Percentiles rank a stretch among this genome's conserved stretches.
Evolutionary conservation across 768 basidiomycete species (phyloP).

Genomic region (Heimioporus sp.): DNA sequence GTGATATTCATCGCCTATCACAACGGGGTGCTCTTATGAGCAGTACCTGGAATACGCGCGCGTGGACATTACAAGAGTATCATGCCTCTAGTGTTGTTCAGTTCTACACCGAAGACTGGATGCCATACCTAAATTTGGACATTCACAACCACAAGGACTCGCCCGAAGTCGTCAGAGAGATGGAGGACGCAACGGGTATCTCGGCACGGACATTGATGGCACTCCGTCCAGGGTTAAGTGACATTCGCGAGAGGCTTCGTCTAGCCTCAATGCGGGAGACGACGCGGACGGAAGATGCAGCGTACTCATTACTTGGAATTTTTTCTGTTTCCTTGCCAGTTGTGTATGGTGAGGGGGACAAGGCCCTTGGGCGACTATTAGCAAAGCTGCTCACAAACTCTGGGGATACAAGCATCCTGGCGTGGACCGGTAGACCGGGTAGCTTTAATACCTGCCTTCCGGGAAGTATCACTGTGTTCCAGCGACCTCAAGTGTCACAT

Average conservation of each 20-base stretch:
- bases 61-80: constrained; percentile 12
- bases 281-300: constrained; percentile 7
- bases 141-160: constrained; percentile 8
- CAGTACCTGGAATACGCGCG: constrained; percentile 3
- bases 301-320: constrained; percentile 7
- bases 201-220: not conserved
- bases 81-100: constrained; percentile 7
- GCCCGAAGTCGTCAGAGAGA: constrained; percentile 1
- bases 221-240: constrained; percentile 1
- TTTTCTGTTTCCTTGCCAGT: constrained; percentile 6
- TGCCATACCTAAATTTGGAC: constrained; percentile 2
- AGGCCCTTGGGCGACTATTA: too few species aligned
- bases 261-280: constrained; percentile 8
- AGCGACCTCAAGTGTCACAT: too few species aligned
- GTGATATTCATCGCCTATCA: not conserved
- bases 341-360: constrained; percentile 6
- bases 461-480: too few species aligned
- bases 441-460: too few species aligned
- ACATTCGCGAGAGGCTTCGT: constrained; percentile 5
- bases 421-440: too few species aligned
- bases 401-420: too few species aligned
- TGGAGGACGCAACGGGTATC: constrained; percentile 6
- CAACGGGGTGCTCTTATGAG: not conserved
- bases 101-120: constrained; percentile 13
- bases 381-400: too few species aligned